Percentiles rank a stretch among this genome's conserved stretches.
Evolutionary conservation across 2,329 filamentous ascomycete species (phyloP).

Genomic region (Colletotrichum zoysiae): DNA sequence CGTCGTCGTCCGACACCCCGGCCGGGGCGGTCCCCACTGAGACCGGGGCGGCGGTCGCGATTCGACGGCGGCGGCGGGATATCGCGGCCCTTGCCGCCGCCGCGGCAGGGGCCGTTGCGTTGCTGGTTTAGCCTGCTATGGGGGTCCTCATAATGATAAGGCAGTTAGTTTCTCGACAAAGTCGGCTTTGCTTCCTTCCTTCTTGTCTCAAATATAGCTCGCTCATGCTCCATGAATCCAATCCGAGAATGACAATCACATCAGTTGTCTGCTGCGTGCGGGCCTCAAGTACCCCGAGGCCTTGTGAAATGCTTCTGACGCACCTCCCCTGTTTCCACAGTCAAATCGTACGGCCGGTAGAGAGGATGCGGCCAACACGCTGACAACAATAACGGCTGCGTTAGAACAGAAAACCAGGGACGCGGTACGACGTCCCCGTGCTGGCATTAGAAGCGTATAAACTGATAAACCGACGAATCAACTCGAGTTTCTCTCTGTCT

Average conservation of each 20-base stretch:
- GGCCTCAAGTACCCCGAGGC: neutral
- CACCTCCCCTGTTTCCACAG: neutral
- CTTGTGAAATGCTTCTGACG: neutral
- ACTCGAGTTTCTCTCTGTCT: constrained; percentile 21
- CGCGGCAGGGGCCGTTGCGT: neutral
- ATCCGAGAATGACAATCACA: neutral
- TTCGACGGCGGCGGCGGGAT: neutral
- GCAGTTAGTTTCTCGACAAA: neutral
- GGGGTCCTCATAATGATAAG: neutral
- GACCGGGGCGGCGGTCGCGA: neutral
- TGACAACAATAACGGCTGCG: neutral
- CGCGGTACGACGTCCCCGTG: constrained; percentile 41
- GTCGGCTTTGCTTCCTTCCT: too few relatives aligned
- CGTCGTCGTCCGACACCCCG: neutral
- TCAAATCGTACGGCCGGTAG: neutral
- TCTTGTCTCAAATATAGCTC: neutral
- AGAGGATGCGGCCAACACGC: neutral
- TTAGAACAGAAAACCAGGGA: constrained; percentile 42
- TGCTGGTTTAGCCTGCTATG: neutral
- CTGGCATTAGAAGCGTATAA: constrained; percentile 42
- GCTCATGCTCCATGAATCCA: neutral
- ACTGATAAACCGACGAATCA: constrained; percentile 26
- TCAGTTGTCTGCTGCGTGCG: too few relatives aligned
- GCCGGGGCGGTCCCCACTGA: neutral
- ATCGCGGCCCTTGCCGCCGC: neutral